Base-by-base conservation (phyloP, 768 basidiomycete species). In the Lepiota subincarnata region DNA sequence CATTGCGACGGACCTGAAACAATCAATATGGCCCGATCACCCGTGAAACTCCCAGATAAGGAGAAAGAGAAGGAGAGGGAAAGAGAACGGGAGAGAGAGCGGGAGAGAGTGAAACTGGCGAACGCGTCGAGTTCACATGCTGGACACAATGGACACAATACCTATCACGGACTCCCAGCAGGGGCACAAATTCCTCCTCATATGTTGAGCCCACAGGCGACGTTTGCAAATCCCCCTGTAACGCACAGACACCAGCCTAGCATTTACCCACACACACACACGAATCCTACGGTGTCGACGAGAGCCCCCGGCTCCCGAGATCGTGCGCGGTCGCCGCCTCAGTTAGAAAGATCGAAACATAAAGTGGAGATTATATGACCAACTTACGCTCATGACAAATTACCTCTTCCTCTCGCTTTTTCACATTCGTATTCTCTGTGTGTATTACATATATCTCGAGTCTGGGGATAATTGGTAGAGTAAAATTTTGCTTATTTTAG, bases 1-100 rank as follows among this genome's bases (percentile, higher is more conserved):
- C 61, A 62, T 44, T 34, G 38, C 35, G 73, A 73, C 13, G 58
- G 66, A 19, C 73, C 74, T 20, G 71, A 74, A 60, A 74, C 72
- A 20, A 61, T 75, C 6, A 55, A 66, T 16, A 59, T 62, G 31
- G 44, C 63, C 14, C 61, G 62, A 20, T 57, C 66, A 22, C 55
- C 53, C 8, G 18, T 31, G 22, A 54, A 55, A 26, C 53, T 20
- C 6, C 38, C 43, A 19, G 53, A 55, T 16, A 54, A 55, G 20
- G 42, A 45, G 16, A 51, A 50, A 18, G 50, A 43, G 16, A 51
- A 46, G 34, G 50, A 50, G 18, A 19, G 18, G 14, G 50, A 28
- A 13, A 44, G 35, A 16, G 45, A 47, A 31, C 28, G 28, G 24
- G 45, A 47, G 11, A 34, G 26, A 11, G 50, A 26, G 16, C 43